Conservation (phyloP, 2,329 filamentous ascomycete species). For the Microthyrium microscopicum region DNA sequence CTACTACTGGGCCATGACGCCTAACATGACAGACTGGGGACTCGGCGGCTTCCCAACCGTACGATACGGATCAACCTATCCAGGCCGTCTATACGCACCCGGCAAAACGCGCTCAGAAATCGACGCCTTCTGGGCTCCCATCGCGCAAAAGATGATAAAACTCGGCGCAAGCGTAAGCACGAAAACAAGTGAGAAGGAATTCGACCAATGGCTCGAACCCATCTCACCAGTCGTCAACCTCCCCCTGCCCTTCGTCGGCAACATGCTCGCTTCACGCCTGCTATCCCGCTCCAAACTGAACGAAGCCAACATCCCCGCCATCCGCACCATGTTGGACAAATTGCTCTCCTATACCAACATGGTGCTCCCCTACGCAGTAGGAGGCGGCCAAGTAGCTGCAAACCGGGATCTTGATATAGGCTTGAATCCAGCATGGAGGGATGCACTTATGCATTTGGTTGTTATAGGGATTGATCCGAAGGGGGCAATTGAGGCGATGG, state of each 20-base stretch:
- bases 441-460: slow-evolving; percentile 1
- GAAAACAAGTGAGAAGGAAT: neutral
- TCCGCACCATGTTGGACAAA: neutral
- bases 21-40: slow-evolving; percentile 6
- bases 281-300: neutral
- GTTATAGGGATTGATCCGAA: no score
- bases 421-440: slow-evolving; percentile 7
- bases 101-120: slow-evolving; percentile 5
- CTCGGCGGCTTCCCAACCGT: slow-evolving; percentile 5
- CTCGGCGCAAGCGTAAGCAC: slow-evolving; percentile 1
- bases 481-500: no score
- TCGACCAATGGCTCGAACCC: neutral
- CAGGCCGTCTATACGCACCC: neutral
- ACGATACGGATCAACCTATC: neutral
- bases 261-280: no score
- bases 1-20: slow-evolving; percentile 4
- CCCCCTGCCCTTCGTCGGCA: neutral
- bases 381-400: neutral
- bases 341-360: slow-evolving; percentile 1
- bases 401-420: slow-evolving; percentile 6
- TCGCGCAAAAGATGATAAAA: neutral
- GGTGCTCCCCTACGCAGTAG: slow-evolving; percentile 5
- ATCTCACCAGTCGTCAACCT: slow-evolving; percentile 2
- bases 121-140: slow-evolving; percentile 2
- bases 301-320: neutral